These are phyloP conservation scores for Alternaria longipes DNA, from an alignment of 2,329 filamentous ascomycete species.

Conservation along the genomic window DNA sequence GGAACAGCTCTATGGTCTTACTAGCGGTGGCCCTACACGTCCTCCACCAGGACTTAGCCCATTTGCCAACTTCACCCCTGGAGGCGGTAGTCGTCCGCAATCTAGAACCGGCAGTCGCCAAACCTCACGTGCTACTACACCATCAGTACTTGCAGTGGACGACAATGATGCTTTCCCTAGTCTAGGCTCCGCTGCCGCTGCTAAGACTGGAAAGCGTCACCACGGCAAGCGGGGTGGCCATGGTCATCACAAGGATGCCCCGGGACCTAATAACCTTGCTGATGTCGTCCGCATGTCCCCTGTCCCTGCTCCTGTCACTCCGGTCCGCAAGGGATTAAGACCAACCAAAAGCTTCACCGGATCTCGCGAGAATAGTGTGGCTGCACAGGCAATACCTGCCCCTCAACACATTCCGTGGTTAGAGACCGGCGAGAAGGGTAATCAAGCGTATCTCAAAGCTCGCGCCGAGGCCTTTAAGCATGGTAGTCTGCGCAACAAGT, in stretches of 20 bases:
- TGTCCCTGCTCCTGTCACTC: slow-evolving; percentile 71
- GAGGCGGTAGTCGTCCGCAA: slow-evolving; percentile 69
- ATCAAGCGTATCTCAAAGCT: slow-evolving; percentile 94
- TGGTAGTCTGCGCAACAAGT: slow-evolving; percentile 94
- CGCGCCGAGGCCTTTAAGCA: slow-evolving; percentile 97
- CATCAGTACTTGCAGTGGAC: slow-evolving; percentile 80
- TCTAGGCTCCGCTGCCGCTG: slow-evolving; percentile 75
- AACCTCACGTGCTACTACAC: slow-evolving; percentile 69
- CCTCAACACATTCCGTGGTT: slow-evolving; percentile 97
- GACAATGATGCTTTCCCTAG: slow-evolving; percentile 96
- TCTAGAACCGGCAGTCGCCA: slow-evolving; percentile 88
- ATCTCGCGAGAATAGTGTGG: slow-evolving; percentile 78
- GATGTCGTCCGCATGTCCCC: slow-evolving; percentile 97
- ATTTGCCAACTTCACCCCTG: slow-evolving; percentile 66
- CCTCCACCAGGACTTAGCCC: slow-evolving; percentile 76
- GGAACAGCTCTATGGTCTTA: slow-evolving; percentile 54
- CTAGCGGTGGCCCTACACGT: slow-evolving; percentile 52
- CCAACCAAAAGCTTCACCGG: slow-evolving; percentile 73
- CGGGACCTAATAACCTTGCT: slow-evolving; percentile 77
- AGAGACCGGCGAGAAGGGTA: slow-evolving; percentile 88
- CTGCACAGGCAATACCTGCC: slow-evolving; percentile 82
- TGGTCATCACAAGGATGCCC: slow-evolving; percentile 64
- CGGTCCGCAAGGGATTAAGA: slow-evolving; percentile 67
- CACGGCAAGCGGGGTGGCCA: slow-evolving; percentile 91
- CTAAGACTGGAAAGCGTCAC: slow-evolving; percentile 86